Evolutionary conservation across 169 alveolate genomes (phyloP).

Genomic region (Cryptosporidium tyzzeri): DNA sequence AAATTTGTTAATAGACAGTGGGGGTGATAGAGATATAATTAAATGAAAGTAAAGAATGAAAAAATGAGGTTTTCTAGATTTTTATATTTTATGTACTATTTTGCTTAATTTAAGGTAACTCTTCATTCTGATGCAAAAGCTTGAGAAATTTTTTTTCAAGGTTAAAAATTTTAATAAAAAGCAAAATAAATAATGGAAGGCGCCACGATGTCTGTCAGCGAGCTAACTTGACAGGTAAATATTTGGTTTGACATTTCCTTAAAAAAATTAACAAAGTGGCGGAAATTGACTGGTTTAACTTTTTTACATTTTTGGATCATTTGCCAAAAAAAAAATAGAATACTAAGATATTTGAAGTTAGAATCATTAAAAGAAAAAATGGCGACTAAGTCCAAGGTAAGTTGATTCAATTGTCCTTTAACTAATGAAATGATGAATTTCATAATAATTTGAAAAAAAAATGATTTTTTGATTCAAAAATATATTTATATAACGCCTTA

Average conservation of each 20-base stretch:
- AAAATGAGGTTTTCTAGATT: background rate
- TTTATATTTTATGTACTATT: no score
- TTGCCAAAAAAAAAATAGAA: background rate
- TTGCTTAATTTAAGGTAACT: background rate
- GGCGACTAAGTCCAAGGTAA: conserved; percentile 36
- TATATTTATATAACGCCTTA: background rate
- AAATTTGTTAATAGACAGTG: background rate
- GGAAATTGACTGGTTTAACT: background rate
- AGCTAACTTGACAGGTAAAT: background rate
- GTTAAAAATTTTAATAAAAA: no score
- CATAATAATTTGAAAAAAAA: background rate
- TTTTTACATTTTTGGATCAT: background rate
- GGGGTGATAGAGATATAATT: background rate
- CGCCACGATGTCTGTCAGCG: background rate
- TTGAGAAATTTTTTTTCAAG: no score
- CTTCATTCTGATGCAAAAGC: background rate
- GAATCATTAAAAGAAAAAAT: background rate
- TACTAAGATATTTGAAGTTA: background rate
- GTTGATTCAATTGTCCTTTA: background rate
- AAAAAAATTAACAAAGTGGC: background rate
- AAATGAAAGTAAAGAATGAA: background rate
- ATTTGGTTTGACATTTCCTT: background rate
- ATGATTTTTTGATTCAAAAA: background rate
- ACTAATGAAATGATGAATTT: background rate
- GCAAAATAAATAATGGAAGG: background rate